phyloP scores from a whole-genome alignment of 371 early-diverging fungal genomes.

The Spiromyces aspiralis region DNA sequence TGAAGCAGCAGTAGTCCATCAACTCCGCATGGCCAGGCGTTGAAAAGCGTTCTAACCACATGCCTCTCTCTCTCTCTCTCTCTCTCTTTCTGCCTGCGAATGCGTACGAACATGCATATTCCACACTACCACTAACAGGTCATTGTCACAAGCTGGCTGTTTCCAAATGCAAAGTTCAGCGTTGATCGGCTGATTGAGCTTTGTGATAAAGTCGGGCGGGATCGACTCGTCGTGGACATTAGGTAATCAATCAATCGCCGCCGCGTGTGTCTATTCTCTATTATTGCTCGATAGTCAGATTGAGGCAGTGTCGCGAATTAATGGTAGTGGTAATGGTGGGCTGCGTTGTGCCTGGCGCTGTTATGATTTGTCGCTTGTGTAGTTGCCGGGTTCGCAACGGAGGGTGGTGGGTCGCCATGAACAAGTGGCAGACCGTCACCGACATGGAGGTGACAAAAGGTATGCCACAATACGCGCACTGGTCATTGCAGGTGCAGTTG shows the following conservation, averaged over 20 bases:
- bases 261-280: not conserved
- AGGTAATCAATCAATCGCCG: conserved; percentile 25
- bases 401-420: conserved; percentile 88
- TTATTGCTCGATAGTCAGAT: not conserved
- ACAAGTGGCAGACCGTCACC: conserved; percentile 92
- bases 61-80: too few species aligned
- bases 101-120: too few species aligned
- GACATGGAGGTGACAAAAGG: conserved; percentile 65
- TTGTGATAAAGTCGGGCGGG: conserved; percentile 48
- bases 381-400: conserved; percentile 61
- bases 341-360: not conserved
- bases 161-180: conserved; percentile 58
- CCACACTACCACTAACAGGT: too few species aligned
- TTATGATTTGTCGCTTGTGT: not conserved
- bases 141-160: conserved; percentile 89
- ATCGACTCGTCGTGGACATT: conserved; percentile 78
- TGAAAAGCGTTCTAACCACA: too few species aligned
- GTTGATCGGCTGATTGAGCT: conserved; percentile 45
- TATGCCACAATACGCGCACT: conserved; percentile 10
- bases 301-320: not conserved
- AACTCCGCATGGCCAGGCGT: too few species aligned
- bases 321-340: not conserved
- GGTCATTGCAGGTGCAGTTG: too few species aligned
- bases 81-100: too few species aligned
- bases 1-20: too few species aligned